Evolutionary conservation across 371 early-diverging fungal species (phyloP), one percentile per base, ranked within the genome.

Genomic region (Sporodiniella umbellata): DNA sequence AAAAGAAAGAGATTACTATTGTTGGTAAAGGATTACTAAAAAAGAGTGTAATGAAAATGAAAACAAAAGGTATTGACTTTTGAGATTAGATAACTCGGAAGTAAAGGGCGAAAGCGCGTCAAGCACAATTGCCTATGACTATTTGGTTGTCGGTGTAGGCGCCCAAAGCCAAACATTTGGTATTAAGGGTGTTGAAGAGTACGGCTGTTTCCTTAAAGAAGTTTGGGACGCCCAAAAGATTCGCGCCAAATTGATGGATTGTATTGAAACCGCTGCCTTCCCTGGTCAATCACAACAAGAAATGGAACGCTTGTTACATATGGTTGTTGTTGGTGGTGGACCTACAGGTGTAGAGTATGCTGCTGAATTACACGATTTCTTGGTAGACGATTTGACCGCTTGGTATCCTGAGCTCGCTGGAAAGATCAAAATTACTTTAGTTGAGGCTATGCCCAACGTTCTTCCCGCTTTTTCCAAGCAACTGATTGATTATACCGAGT

Each of bases 331-430:
- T 7, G 97, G 97, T 33, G 97, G 95, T 42, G 97, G 97, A 8
- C 97, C 97, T 14, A 94, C 97, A 0, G 97, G 97, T 53, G 87
- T 94, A 21, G 97, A 96, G 66, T 94, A 92, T 59, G 95, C 95
- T 6, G 95, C 90, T 15, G 97, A 95, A 78, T 78, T 96, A 33
- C 87, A 93, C 60, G 97, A 96, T 75, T 94, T 95, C 63, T 64
- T 96, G 60, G 68, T 79, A 44, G 93, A 93, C 37, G 95, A 95
- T 60, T 63, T 95, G 56, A 68, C 77, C 18, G 68, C 72, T 24
- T 93, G 93, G 94, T 94, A 92, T 70, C 95, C 93, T 17, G 84
- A 83, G 42, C 62, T 89, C 52, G 89, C 88, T 38, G 89, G 88
- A 49, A 88, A 89, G 64, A 70, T 96, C 70, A 86, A 84, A 60